phyloP scores from a whole-genome alignment of 768 basidiomycete species.

The Gloeophyllum trabeum region DNA sequence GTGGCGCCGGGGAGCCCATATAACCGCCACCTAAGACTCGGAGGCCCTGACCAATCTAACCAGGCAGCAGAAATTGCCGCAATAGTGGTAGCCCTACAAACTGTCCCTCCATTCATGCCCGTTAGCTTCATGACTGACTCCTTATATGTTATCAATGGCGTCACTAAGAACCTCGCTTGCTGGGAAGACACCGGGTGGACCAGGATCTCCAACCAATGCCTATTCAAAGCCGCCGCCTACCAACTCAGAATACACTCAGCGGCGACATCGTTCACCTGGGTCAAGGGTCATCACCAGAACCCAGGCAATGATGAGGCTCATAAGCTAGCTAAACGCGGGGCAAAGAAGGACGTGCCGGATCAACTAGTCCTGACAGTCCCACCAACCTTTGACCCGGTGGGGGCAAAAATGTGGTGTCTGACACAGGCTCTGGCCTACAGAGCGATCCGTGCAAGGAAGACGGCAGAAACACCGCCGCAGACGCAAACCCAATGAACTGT shows the following conservation, averaged over 20 bases:
- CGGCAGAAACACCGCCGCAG: neutral
- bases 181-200: conserved; percentile 5
- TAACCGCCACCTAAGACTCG: neutral
- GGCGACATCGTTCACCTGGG: conserved; percentile 5
- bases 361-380: neutral
- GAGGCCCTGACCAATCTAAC: conserved; percentile 6
- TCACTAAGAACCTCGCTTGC: conserved; percentile 9
- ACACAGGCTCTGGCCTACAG: conserved; percentile 2
- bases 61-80: conserved; percentile 13
- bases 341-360: neutral
- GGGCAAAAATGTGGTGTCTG: conserved; percentile 1
- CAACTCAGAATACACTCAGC: neutral
- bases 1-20: neutral
- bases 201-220: neutral
- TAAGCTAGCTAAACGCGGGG: neutral
- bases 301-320: conserved; percentile 9
- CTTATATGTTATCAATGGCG: conserved; percentile 10
- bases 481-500: neutral
- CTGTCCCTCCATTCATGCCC: neutral
- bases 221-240: neutral
- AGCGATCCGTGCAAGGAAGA: neutral
- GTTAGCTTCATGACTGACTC: conserved; percentile 15
- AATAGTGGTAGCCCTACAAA: conserved; percentile 1
- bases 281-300: conserved; percentile 6
- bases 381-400: neutral